phyloP scores from a whole-genome alignment of 306 rosid species.

The cucumber (Cucumis sativus) region Cucumber_9930_V3 NC_026659.2:26497501-26498000 shows the following conservation, averaged over 20 bases:
- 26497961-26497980: slow-evolving; percentile 22
- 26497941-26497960: slow-evolving; percentile 34
- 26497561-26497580: no score
- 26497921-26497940: slow-evolving; percentile 32
- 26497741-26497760: no score
- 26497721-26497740: no score
- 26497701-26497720: slow-evolving; percentile 34
- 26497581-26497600: slow-evolving; percentile 35
- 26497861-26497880: slow-evolving; percentile 23
- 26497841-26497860: slow-evolving; percentile 16
- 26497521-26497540: no score
- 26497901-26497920: slow-evolving; percentile 33
- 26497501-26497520: no score
- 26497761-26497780: no score
- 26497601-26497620: slow-evolving; percentile 31
- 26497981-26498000: slow-evolving; percentile 13
- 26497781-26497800: no score
- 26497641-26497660: slow-evolving; percentile 34
- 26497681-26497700: slow-evolving; percentile 27
- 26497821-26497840: not conserved
- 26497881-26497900: slow-evolving; percentile 32
- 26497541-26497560: no score
- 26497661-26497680: slow-evolving; percentile 23
- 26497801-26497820: not conserved
- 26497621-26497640: slow-evolving; percentile 45